These are phyloP conservation scores for Gryganskiella cystojenkinii DNA, from an alignment of 192 early-diverging fungal genomes.

Conservation along the genomic window DNA sequence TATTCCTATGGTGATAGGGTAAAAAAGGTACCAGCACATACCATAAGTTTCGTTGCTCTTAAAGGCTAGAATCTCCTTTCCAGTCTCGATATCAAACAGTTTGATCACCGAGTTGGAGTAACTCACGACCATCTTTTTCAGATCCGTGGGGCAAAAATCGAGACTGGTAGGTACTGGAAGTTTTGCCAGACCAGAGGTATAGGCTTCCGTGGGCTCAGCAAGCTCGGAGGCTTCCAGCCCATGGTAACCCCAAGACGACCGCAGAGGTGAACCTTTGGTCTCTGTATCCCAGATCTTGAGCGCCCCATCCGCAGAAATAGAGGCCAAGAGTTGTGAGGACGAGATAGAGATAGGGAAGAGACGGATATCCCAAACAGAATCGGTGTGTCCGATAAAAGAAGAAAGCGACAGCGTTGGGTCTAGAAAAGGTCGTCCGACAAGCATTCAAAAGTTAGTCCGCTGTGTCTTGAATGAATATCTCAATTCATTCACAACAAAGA, in stretches of 20 bases:
- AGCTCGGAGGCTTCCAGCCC: constrained; percentile 44
- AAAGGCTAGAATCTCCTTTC: constrained; percentile 65
- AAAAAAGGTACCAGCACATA: background rate
- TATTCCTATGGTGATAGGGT: too few species aligned
- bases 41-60: constrained; percentile 69
- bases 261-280: constrained; percentile 55
- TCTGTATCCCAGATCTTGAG: constrained; percentile 85
- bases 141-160: constrained; percentile 72
- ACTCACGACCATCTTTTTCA: constrained; percentile 69
- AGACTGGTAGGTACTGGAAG: constrained; percentile 69
- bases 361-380: constrained; percentile 87
- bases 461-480: background rate
- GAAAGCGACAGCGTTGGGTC: constrained; percentile 64
- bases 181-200: constrained; percentile 38
- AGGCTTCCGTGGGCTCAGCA: constrained; percentile 28
- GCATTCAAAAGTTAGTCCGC: background rate
- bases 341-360: constrained; percentile 66
- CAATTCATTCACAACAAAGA: background rate
- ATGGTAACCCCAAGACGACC: constrained; percentile 62
- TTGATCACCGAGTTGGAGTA: constrained; percentile 73
- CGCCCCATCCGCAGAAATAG: constrained; percentile 83
- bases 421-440: too few species aligned
- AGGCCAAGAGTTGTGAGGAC: constrained; percentile 66
- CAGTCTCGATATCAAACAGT: constrained; percentile 85
- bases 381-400: constrained; percentile 83